phyloP scores from a whole-genome alignment of 805 yeast species.

The Priceomyces melissophilus region DNA sequence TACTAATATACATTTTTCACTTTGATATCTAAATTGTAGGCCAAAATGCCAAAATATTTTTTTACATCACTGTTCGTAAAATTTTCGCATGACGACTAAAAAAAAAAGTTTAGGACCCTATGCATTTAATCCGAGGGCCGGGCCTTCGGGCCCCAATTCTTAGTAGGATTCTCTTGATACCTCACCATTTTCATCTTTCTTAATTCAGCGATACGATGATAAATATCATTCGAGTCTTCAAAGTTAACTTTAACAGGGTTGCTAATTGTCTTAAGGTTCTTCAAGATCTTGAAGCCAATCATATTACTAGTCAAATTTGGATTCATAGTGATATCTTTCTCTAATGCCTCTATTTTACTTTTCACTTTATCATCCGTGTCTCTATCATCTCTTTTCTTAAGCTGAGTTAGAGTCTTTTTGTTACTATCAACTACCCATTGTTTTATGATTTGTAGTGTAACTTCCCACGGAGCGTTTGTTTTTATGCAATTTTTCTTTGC shows the following conservation, averaged over 20 bases:
- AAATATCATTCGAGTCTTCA: conserved; percentile 53
- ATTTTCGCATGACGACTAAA: not conserved
- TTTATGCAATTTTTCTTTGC: conserved; percentile 82
- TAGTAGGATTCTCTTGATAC: conserved; percentile 88
- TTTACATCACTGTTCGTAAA: not conserved
- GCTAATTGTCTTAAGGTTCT: conserved; percentile 31
- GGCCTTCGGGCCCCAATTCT: conserved; percentile 97
- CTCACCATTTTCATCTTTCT: conserved; percentile 79
- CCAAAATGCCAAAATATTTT: not conserved
- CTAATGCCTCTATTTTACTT: conserved; percentile 18
- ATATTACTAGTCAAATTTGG: conserved; percentile 39
- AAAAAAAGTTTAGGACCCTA: not conserved
- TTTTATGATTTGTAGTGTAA: conserved; percentile 68
- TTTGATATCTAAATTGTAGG: not conserved
- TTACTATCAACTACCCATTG: conserved; percentile 49
- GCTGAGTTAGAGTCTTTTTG: conserved; percentile 15
- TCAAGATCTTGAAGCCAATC: conserved; percentile 55
- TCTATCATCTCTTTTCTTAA: conserved; percentile 16
- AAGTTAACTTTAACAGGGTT: conserved; percentile 43
- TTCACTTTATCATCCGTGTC: conserved; percentile 9
- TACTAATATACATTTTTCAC: not conserved
- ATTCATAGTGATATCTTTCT: conserved; percentile 30
- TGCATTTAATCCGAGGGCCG: conserved; percentile 43
- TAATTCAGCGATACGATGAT: conserved; percentile 54
- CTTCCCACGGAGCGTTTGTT: conserved; percentile 85